phyloP scores from a whole-genome alignment of 116 monocot genomes.

The Trichopus zeylanicus region DNA sequence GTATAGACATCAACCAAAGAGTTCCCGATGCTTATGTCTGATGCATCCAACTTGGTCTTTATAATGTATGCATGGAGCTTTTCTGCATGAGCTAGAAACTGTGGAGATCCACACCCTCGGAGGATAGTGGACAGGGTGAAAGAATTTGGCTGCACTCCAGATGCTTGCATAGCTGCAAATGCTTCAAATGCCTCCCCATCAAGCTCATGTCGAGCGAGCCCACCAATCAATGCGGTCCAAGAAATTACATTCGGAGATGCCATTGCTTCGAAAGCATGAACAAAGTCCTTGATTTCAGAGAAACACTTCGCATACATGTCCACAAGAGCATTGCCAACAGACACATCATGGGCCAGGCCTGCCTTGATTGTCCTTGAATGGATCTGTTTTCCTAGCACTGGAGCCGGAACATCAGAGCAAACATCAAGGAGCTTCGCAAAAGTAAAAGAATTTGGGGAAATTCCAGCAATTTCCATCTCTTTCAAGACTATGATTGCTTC shows the following conservation, averaged over 20 bases:
- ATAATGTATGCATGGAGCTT: slow-evolving; percentile 54
- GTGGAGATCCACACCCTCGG: slow-evolving; percentile 22
- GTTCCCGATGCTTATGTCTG: slow-evolving; percentile 41
- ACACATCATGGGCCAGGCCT: slow-evolving; percentile 43
- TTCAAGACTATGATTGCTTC: slow-evolving; percentile 31
- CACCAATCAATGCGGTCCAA: slow-evolving; percentile 59
- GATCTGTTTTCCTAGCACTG: slow-evolving; percentile 40
- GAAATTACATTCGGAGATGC: slow-evolving; percentile 55
- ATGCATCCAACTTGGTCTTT: slow-evolving; percentile 30
- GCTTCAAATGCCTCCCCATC: slow-evolving; percentile 26
- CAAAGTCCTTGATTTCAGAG: slow-evolving; percentile 6
- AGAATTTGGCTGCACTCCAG: slow-evolving; percentile 46
- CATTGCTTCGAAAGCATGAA: slow-evolving; percentile 31
- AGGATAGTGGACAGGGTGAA: slow-evolving; percentile 65
- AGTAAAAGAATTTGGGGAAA: slow-evolving; percentile 53
- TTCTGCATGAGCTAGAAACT: slow-evolving; percentile 19
- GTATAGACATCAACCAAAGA: slow-evolving; percentile 69
- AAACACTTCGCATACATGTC: slow-evolving; percentile 62
- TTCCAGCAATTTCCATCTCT: slow-evolving; percentile 29
- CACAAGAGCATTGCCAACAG: slow-evolving; percentile 71
- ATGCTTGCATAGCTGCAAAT: slow-evolving; percentile 48
- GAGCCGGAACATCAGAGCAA: slow-evolving; percentile 19
- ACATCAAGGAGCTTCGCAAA: slow-evolving; percentile 44
- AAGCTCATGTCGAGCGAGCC: slow-evolving; percentile 23
- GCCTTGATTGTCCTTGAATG: slow-evolving; percentile 43